These are phyloP conservation scores for Camellia lanceoleosa DNA, from an alignment of 148 eudicot genomes.

Conservation along the genomic window DNA sequence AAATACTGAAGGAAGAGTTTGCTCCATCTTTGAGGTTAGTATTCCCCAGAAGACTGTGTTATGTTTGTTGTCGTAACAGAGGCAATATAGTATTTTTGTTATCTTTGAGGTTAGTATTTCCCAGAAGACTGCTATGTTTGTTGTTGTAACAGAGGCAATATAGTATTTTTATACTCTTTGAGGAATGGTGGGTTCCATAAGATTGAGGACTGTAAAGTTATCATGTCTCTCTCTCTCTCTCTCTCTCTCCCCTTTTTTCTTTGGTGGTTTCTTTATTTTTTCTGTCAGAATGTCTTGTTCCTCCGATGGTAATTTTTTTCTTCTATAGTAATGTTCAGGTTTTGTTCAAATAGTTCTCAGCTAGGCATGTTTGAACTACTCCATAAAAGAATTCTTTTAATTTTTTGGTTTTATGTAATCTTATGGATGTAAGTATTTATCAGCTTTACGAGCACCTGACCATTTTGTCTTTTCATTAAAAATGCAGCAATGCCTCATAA, in stretches of 20 bases:
- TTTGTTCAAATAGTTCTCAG: not conserved
- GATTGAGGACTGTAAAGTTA: not conserved
- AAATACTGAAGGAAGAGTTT: conserved; percentile 19
- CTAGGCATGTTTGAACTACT: not conserved
- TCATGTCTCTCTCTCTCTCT: not conserved
- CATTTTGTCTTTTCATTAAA: not conserved
- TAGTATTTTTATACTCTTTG: not conserved
- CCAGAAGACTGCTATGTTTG: too few species aligned
- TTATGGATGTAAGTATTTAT: not conserved
- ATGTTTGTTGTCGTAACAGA: not conserved
- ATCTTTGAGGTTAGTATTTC: too few species aligned
- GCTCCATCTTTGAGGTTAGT: conserved; percentile 34
- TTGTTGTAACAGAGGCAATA: too few species aligned
- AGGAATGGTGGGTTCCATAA: not conserved
- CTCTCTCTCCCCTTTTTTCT: too few species aligned
- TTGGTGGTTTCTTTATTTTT: too few species aligned
- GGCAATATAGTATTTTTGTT: not conserved
- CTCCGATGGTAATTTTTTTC: not conserved
- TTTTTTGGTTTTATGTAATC: not conserved
- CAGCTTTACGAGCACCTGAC: not conserved
- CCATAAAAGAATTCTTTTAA: not conserved
- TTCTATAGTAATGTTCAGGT: not conserved
- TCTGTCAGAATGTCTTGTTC: too few species aligned
- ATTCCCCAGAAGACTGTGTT: not conserved
- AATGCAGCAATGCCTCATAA: not conserved